Evolutionary conservation across 2,329 filamentous ascomycete species (phyloP), one percentile per base, ranked within the genome.

Genomic region (Diplodia mutila): DNA sequence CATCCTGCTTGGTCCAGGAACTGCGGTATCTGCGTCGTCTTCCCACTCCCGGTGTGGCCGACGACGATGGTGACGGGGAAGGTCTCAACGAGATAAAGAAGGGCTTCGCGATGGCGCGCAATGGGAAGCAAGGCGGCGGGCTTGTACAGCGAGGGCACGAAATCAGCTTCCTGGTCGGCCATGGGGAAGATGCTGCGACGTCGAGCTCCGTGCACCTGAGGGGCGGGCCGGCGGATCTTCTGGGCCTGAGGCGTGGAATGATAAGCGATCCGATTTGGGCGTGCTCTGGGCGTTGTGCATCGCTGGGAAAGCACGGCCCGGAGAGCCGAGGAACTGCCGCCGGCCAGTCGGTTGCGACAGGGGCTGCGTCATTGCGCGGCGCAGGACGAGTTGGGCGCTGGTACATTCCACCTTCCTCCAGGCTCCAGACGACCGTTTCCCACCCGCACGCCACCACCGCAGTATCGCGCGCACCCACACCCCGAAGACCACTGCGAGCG

Each of bases 1-100:
- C 94, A 98, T 79, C 94, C 94, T 74, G 91, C 92, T 73, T 91
- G 85, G 68, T 97, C 90, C 14, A 98, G 85, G 73, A 91, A 98
- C 73, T 97, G 94, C 0, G 95, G 95, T 52, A 98, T 90, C 76
- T 98, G 95, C 0, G 95, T 98, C 1, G 94, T 97, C 80, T 98
- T 98, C 51, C 94, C 94, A 27, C 92, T 97, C 4, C 95, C 95
- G 1, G 95, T 98, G 76, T 97, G 93, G 9, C 94, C 95, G 66
- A 98, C 89, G 14, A 98, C 88, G 61, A 98, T 92, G 0, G 92
- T 94, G 67, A 98, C 90, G 0, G 91, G 90, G 70, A 88, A 88
- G 8, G 88, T 93, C 77, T 98, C 94, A 68, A 97, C 87, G 16
- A 94, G 85, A 79, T 97, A 98, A 2, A 97, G 85, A 1, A 99